These are phyloP conservation scores for Medicago lupulina DNA, from an alignment of 306 rosid genomes.

Conservation along the genomic window DNA sequence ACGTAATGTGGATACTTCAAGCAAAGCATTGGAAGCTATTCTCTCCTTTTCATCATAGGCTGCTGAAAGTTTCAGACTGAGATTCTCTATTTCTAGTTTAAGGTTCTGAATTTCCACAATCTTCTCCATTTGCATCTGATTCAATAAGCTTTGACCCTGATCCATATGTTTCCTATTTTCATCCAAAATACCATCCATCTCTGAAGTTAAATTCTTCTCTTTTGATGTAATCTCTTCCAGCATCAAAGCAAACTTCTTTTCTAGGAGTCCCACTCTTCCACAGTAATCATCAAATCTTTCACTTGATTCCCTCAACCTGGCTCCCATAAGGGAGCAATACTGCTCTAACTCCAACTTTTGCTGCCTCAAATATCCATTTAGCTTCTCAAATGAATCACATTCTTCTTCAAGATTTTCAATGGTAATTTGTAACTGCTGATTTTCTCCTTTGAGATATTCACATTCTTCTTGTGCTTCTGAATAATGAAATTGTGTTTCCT, in stretches of 20 bases:
- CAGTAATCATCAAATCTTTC: constrained; percentile 45
- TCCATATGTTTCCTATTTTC: constrained; percentile 47
- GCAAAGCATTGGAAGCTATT: constrained; percentile 52
- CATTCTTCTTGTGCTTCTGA: constrained; percentile 44
- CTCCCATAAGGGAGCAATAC: constrained; percentile 51
- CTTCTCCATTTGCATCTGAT: constrained; percentile 59
- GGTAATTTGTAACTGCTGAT: constrained; percentile 41
- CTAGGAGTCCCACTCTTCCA: constrained; percentile 57
- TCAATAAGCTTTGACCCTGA: constrained; percentile 54
- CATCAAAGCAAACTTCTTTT: constrained; percentile 46
- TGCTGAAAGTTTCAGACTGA: constrained; percentile 52
- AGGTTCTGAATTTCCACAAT: constrained; percentile 56
- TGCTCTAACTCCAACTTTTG: constrained; percentile 50
- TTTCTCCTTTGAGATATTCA: constrained; percentile 44
- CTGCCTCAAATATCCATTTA: constrained; percentile 57
- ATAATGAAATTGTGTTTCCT: constrained; percentile 24
- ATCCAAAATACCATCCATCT: constrained; percentile 49
- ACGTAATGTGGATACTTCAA: constrained; percentile 51
- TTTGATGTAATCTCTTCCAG: constrained; percentile 52
- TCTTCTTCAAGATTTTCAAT: constrained; percentile 36
- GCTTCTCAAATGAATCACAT: constrained; percentile 46
- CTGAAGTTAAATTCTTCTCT: constrained; percentile 49
- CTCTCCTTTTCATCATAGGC: constrained; percentile 56
- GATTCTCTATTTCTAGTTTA: constrained; percentile 54
- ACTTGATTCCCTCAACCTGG: constrained; percentile 53